Percentiles rank a stretch among this genome's conserved stretches.
phyloP scores from a whole-genome alignment of 148 eudicot genomes.

The Silene latifolia region DNA sequence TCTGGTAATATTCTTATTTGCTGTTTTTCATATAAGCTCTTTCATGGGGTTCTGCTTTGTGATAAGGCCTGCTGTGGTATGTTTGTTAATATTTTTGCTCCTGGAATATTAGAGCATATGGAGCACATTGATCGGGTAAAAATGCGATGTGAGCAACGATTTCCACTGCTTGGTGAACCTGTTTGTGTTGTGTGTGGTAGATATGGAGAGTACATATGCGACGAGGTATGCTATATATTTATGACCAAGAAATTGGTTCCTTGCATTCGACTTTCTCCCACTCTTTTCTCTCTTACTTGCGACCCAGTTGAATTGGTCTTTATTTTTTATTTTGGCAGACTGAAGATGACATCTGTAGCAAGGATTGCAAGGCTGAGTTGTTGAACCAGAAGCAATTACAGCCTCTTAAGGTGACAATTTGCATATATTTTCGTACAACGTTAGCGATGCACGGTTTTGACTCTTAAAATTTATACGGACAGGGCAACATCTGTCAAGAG shows the following conservation, averaged over 20 bases:
- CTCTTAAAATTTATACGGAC: slow-evolving; percentile 15
- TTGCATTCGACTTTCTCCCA: neutral
- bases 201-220: slow-evolving; percentile 79
- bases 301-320: neutral
- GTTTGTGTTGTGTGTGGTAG: slow-evolving; percentile 77
- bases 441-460: slow-evolving; percentile 9
- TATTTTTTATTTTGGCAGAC: slow-evolving; percentile 45
- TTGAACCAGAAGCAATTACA: slow-evolving; percentile 35
- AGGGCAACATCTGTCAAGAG: slow-evolving; percentile 32
- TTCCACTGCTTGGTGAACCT: slow-evolving; percentile 79
- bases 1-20: neutral
- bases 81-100: slow-evolving; percentile 4
- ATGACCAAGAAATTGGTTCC: neutral
- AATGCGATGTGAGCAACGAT: slow-evolving; percentile 63
- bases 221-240: slow-evolving; percentile 48
- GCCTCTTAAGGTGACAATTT: slow-evolving; percentile 41
- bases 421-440: slow-evolving; percentile 8
- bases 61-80: neutral
- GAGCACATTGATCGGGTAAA: slow-evolving; percentile 43
- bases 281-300: slow-evolving; percentile 2
- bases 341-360: slow-evolving; percentile 80
- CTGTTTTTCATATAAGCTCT: neutral
- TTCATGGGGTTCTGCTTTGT: neutral
- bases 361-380: slow-evolving; percentile 77
- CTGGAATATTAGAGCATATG: slow-evolving; percentile 25